Percentiles rank a stretch among this genome's conserved stretches.
Conservation (phyloP, 2,329 filamentous ascomycete genomes). For the Xylaria sp. region DNA sequence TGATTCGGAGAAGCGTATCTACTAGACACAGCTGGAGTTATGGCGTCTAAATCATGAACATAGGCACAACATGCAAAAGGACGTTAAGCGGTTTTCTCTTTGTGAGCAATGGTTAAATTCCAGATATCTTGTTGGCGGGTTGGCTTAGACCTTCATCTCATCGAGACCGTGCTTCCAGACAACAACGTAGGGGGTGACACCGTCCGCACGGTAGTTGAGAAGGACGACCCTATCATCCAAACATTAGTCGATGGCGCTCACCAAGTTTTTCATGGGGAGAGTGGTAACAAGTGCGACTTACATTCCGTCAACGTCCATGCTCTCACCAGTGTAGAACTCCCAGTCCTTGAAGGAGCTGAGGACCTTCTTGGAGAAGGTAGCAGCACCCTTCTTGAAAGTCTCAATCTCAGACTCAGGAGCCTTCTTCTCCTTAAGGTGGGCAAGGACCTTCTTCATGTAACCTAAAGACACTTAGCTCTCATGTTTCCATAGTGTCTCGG, state of each 20-base stretch:
- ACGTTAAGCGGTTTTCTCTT: constrained; percentile 17
- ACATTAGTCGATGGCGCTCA: constrained; percentile 12
- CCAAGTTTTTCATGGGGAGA: neutral
- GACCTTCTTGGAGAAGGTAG: constrained; percentile 71
- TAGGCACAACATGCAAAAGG: constrained; percentile 18
- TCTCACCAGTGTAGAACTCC: constrained; percentile 89
- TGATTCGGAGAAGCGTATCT: constrained; percentile 22
- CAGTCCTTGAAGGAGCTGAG: constrained; percentile 88
- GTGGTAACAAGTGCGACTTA: constrained; percentile 43
- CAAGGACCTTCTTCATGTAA: constrained; percentile 90
- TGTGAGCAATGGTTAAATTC: constrained; percentile 1
- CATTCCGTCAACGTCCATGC: constrained; percentile 92
- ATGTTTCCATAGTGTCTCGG: neutral
- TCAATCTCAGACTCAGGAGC: constrained; percentile 62
- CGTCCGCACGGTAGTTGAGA: constrained; percentile 97
- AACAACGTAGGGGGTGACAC: constrained; percentile 79
- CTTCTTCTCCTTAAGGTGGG: constrained; percentile 57
- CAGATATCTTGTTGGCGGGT: neutral
- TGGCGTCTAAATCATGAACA: constrained; percentile 17
- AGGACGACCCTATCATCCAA: constrained; percentile 65
- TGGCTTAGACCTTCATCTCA: constrained; percentile 81
- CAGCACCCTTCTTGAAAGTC: constrained; percentile 73
- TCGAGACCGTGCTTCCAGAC: constrained; percentile 93
- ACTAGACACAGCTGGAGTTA: constrained; percentile 16
- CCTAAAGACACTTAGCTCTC: constrained; percentile 39